Conservation (phyloP, 2,329 filamentous ascomycete genomes). For the Nemania sp. region DNA sequence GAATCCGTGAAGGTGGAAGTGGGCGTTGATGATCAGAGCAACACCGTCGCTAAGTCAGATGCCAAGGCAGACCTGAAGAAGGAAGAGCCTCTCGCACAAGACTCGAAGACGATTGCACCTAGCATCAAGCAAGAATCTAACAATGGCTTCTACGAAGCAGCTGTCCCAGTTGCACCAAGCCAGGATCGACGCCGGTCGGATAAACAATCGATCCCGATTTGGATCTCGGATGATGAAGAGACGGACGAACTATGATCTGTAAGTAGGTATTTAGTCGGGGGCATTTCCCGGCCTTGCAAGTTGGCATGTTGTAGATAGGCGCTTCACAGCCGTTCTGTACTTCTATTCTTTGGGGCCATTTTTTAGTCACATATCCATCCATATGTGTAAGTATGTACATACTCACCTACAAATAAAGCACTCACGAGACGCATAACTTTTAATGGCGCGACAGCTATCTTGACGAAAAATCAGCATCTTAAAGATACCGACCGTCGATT, state of each 20-base stretch:
- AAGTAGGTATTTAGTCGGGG: neutral
- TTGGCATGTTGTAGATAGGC: neutral
- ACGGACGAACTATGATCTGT: slow-evolving; percentile 37
- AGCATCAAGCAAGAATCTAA: slow-evolving; percentile 23
- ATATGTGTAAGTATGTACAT: neutral
- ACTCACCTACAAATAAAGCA: neutral
- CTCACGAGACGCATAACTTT: neutral
- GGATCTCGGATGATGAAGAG: slow-evolving; percentile 38
- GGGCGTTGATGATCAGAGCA: neutral
- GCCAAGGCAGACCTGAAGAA: neutral
- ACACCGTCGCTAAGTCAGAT: neutral
- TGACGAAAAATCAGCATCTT: neutral
- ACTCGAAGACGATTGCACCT: slow-evolving; percentile 7
- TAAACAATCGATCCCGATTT: slow-evolving; percentile 30
- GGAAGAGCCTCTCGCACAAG: slow-evolving; percentile 16
- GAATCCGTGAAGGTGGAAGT: slow-evolving; percentile 9
- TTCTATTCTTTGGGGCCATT: too few species aligned
- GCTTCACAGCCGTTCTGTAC: neutral
- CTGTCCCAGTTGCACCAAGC: slow-evolving; percentile 14
- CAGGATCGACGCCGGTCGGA: slow-evolving; percentile 17
- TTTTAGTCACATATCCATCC: too few species aligned
- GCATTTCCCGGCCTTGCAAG: neutral
- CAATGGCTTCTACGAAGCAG: neutral
- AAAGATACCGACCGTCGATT: too few species aligned
- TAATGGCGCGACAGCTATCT: neutral